Evolutionary conservation across 805 yeast species (phyloP).

Genomic region (Monosporozyma siamensis): DNA sequence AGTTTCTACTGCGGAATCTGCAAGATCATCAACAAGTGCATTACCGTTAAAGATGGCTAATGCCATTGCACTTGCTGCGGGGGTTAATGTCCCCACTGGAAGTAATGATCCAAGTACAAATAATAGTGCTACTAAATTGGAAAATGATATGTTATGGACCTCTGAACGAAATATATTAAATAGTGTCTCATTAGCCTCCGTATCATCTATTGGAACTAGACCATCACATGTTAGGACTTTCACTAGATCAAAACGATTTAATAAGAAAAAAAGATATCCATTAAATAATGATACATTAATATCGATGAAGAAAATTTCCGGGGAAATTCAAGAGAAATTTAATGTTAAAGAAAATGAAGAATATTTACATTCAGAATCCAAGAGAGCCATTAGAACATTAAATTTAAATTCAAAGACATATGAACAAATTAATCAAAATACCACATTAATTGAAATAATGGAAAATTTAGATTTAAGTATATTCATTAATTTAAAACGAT

Average conservation of each 20-base stretch:
- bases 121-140: neutral
- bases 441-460: conserved; percentile 20
- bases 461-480: conserved; percentile 28
- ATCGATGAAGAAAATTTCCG: conserved; percentile 17
- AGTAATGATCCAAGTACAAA: conserved; percentile 1
- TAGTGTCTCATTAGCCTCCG: conserved; percentile 1
- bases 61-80: conserved; percentile 19
- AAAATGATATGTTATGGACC: neutral
- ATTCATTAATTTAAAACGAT: conserved; percentile 22
- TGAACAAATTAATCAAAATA: conserved; percentile 26
- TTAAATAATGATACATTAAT: conserved; percentile 22
- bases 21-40: conserved; percentile 3
- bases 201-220: conserved; percentile 6
- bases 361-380: conserved; percentile 10
- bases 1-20: neutral
- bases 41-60: conserved; percentile 18
- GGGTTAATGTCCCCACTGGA: conserved; percentile 6
- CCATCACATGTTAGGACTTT: conserved; percentile 13
- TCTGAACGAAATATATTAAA: neutral
- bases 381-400: conserved; percentile 11
- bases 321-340: conserved; percentile 18
- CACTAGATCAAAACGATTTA: conserved; percentile 14
- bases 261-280: conserved; percentile 17
- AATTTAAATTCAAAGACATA: conserved; percentile 25
- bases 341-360: conserved; percentile 6